Conservation (phyloP, 2,329 filamentous ascomycete genomes). For the Scedosporium boydii region DNA sequence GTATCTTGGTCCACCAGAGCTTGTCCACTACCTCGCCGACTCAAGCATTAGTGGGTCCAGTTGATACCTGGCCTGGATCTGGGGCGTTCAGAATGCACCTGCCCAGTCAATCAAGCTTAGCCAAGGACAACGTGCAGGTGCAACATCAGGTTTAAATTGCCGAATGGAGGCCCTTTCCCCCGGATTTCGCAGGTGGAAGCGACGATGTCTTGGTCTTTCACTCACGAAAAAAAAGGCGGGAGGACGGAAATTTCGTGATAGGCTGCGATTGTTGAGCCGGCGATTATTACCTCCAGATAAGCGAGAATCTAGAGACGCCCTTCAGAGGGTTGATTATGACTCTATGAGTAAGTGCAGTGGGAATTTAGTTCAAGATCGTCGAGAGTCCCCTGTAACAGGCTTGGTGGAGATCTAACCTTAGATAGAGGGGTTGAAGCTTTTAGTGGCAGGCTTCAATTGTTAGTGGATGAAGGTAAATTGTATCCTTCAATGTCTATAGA, state of each 20-base stretch:
- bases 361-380: no score
- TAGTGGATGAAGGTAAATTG: no score
- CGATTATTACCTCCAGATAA: background rate
- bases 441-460: no score
- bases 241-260: background rate
- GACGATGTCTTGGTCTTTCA: background rate
- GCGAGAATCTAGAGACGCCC: background rate
- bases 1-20: background rate
- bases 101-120: background rate
- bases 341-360: no score
- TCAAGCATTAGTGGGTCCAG: background rate
- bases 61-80: background rate
- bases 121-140: background rate
- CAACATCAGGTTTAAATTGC: constrained; percentile 1
- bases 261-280: background rate
- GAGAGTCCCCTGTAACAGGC: no score
- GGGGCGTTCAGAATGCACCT: background rate
- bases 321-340: no score
- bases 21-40: background rate
- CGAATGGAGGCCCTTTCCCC: background rate
- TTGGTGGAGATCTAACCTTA: no score
- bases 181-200: background rate
- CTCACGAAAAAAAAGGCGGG: background rate
- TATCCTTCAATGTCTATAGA: no score
- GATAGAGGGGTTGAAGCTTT: no score